phyloP scores from a whole-genome alignment of 148 eudicot genomes.

The Cornus kousa region DNA sequence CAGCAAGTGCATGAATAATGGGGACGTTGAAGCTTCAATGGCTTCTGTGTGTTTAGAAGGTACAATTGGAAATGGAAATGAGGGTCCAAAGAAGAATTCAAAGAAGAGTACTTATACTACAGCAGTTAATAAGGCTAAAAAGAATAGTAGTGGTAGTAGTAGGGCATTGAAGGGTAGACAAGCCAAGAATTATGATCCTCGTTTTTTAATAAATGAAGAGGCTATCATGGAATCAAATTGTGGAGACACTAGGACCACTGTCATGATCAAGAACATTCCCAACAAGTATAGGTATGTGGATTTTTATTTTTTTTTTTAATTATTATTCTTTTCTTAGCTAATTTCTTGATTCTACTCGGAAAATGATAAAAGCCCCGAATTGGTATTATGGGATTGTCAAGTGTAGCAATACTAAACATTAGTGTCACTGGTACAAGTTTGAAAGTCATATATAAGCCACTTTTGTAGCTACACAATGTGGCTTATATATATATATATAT shows the following conservation, averaged over 20 bases:
- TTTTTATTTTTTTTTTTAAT: neutral
- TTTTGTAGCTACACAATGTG: too few relatives aligned
- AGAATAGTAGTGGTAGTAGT: neutral
- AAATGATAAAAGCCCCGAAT: too few relatives aligned
- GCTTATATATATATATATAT: too few relatives aligned
- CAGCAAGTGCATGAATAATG: neutral
- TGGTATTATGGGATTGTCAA: too few relatives aligned
- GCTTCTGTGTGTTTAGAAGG: neutral
- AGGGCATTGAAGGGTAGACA: slow-evolving; percentile 44
- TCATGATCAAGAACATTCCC: slow-evolving; percentile 97
- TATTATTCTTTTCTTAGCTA: neutral
- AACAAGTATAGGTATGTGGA: slow-evolving; percentile 77
- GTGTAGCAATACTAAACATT: too few relatives aligned
- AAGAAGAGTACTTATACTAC: slow-evolving; percentile 11
- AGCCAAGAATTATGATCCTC: slow-evolving; percentile 52
- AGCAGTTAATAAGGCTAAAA: neutral
- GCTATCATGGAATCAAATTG: slow-evolving; percentile 38
- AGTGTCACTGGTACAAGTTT: too few relatives aligned
- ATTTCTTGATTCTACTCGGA: neutral
- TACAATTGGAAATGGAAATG: slow-evolving; percentile 2
- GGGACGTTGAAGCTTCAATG: neutral
- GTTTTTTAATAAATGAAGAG: slow-evolving; percentile 75
- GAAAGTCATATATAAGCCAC: too few relatives aligned
- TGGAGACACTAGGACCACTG: slow-evolving; percentile 77
- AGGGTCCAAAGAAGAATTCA: slow-evolving; percentile 1